Evolutionary conservation across 1,139 yeast species (phyloP), one percentile per base, ranked within the genome.

Genomic region (Geotrichum bryndzae): DNA sequence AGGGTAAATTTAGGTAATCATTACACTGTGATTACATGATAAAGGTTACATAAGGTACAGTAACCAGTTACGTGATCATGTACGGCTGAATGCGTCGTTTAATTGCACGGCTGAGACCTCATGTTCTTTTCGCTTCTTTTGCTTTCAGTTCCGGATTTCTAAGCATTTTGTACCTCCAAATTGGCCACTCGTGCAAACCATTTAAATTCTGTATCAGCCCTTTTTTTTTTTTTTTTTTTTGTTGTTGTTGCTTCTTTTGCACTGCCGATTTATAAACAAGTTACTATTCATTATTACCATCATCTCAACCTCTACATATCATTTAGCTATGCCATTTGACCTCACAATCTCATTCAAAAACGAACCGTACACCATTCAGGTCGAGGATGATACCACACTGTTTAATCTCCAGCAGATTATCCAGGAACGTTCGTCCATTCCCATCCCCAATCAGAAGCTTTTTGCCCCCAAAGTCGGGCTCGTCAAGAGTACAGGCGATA

Each of bases 391-490:
- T 13, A 63, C 65, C 31, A 41, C 68, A 23, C 60, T 67, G n/a
- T 60, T 59, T 6, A 67, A 64, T 45, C 67, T 73, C 15, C 68
- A 69, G 56, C 63, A 61, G 33, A 59, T 66, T 60, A 70, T 73
- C 5, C 71, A 71, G 53, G 65, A 65, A 27, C 67, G 67, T 33
- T 69, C 75, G 4, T 65, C 65, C 27, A 68, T 73, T 25, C 70
- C 74, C 6, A 56, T 65, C 10, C 70, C 69, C 38, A 65, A 65
- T 65, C 73, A 72, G 55, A 73, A 72, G 64, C 69, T 73, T 52
- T 63, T 72, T 50, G 69, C 71, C 10, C 70, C 74, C 25, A 70
- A 68, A 27, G 58, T 63, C 11, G 74, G 74, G 1, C 61, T 71
- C 51, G 58, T 73, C 56, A 70, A 66, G 56, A 61, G 62, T 11